Conservation (phyloP, 345 rosid species). For the Noccaea bulbosa region DNA sequence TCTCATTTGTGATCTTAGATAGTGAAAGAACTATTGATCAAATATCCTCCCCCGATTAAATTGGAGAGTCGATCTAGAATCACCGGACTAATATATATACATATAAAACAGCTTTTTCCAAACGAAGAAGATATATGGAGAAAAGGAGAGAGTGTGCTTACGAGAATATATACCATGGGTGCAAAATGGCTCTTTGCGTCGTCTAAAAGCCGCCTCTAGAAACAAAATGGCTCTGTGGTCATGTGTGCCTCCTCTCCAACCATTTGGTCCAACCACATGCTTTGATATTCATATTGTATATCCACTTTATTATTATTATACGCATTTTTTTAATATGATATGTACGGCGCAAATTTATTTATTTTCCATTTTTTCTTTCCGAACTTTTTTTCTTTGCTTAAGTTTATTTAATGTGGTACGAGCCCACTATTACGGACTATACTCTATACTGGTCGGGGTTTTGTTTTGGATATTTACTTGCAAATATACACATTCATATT, state of each 20-base stretch:
- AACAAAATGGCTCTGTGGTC: conserved; percentile 11
- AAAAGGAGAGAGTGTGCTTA: conserved; percentile 27
- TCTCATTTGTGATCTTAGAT: neutral
- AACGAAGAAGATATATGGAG: neutral
- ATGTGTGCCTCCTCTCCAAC: conserved; percentile 38
- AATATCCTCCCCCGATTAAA: neutral
- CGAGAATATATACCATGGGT: conserved; percentile 13
- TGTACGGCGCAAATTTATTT: conserved; percentile 27
- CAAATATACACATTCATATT: neutral
- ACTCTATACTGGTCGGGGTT: neutral
- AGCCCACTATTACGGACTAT: neutral
- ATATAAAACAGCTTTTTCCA: neutral
- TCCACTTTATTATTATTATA: conserved; percentile 10
- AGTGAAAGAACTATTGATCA: neutral
- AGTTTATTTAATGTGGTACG: conserved; percentile 10
- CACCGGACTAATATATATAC: neutral
- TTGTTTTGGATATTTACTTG: neutral
- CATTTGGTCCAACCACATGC: conserved; percentile 46
- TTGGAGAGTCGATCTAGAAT: conserved; percentile 12
- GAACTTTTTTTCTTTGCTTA: neutral
- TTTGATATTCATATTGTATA: conserved; percentile 28
- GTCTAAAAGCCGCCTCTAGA: conserved; percentile 63
- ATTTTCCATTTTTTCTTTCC: neutral
- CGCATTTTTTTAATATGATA: neutral
- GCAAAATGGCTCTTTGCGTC: conserved; percentile 52